phyloP scores from a whole-genome alignment of 257 asterid genomes.

The Gentiana macrophylla region DNA sequence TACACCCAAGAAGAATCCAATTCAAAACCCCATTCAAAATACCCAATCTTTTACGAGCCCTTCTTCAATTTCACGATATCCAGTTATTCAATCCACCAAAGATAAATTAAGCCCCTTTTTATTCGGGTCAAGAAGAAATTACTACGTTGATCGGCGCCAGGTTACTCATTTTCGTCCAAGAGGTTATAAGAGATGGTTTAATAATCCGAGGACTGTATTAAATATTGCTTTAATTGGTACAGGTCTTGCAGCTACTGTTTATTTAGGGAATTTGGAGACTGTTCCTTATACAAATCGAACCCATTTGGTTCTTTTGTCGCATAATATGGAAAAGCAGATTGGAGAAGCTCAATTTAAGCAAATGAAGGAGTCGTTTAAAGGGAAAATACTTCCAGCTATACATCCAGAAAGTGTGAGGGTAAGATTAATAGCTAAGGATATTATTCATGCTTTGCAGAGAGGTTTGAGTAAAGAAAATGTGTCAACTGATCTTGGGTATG shows the following conservation, averaged over 20 bases:
- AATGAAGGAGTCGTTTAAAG: conserved; percentile 39
- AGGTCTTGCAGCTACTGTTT: conserved; percentile 56
- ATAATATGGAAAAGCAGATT: conserved; percentile 36
- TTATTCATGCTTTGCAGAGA: conserved; percentile 67
- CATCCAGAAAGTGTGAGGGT: conserved; percentile 88
- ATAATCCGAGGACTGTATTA: conserved; percentile 43
- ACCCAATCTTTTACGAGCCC: background rate
- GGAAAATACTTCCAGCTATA: conserved; percentile 71
- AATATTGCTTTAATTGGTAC: conserved; percentile 40
- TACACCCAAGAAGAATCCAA: conserved; percentile 10
- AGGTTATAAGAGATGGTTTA: conserved; percentile 55
- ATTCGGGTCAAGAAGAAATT: conserved; percentile 56
- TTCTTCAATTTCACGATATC: conserved; percentile 23
- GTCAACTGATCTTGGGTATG: conserved; percentile 66
- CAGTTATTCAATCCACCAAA: conserved; percentile 21
- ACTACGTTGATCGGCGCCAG: conserved; percentile 47
- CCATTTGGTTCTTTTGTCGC: conserved; percentile 75
- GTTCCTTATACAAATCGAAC: conserved; percentile 77
- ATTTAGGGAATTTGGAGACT: conserved; percentile 71
- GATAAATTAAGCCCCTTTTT: conserved; percentile 32
- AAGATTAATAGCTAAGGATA: conserved; percentile 49
- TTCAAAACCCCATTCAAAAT: background rate
- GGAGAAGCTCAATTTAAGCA: conserved; percentile 61
- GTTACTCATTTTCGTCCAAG: conserved; percentile 63
- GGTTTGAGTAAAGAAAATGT: conserved; percentile 70